Evolutionary conservation across 1,139 yeast genomes (phyloP).

Genomic region (Scheffersomyces illinoinensis): DNA sequence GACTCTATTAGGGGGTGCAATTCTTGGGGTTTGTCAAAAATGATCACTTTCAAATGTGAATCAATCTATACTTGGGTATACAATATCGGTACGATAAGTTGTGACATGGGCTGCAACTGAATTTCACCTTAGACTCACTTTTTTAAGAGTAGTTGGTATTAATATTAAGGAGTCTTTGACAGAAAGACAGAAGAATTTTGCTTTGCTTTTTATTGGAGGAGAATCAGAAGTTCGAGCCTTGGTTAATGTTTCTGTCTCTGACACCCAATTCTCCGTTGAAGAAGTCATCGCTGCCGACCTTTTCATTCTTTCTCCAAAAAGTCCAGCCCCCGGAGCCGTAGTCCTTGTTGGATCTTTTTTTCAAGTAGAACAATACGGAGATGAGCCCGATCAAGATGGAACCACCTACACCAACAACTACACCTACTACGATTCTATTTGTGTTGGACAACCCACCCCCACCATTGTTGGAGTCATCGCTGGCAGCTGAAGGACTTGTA

Average conservation of each 20-base stretch:
- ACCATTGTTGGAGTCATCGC: slow-evolving; percentile 10
- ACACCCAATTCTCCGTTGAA: slow-evolving; percentile 62
- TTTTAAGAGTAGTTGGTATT: background rate
- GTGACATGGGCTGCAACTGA: background rate
- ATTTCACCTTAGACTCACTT: background rate
- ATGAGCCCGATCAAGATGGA: slow-evolving; percentile 39
- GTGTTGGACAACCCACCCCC: slow-evolving; percentile 40
- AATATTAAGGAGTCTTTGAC: background rate
- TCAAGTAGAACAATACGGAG: slow-evolving; percentile 35
- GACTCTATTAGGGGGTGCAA: background rate
- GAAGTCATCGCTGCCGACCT: slow-evolving; percentile 52
- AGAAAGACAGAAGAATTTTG: background rate
- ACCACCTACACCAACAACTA: slow-evolving; percentile 54
- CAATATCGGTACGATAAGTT: background rate
- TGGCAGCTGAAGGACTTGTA: slow-evolving; percentile 27
- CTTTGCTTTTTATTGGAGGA: background rate
- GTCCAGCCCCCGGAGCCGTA: slow-evolving; percentile 44
- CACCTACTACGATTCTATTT: slow-evolving; percentile 50
- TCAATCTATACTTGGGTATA: background rate
- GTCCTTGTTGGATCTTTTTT: slow-evolving; percentile 33
- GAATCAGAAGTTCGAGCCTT: slow-evolving; percentile 41
- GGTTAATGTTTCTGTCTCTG: slow-evolving; percentile 47
- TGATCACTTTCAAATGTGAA: background rate
- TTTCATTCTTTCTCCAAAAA: slow-evolving; percentile 52
- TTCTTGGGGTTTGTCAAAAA: background rate